Base-by-base conservation (phyloP, 2,329 filamentous ascomycete species). In the Trichophyton rubrum region DNA sequence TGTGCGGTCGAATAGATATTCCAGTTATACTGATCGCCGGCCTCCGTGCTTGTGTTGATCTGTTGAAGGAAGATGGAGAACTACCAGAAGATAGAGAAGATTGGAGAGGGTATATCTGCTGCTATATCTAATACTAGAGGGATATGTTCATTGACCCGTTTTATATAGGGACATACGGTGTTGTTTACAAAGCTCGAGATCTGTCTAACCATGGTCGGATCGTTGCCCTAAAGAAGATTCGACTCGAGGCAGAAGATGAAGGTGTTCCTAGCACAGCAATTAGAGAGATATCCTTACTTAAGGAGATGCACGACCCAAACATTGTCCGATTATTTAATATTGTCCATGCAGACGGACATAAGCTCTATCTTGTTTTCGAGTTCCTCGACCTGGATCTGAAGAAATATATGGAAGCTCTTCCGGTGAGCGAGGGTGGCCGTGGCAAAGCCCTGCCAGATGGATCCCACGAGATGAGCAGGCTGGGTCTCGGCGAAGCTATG, bases 1-100 rank as follows among this genome's bases (percentile, higher is more conserved):
- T 13, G 22, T n/a, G n/a, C 7, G n/a, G 15, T 43, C 40, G 15
- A 43, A 43, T 17, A 43, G 22, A 24, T 24, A 24, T 24, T 24
- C 22, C 22, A 24, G 22, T 24, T 24, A 3, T 24, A 24, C 22
- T 24, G 22, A 24, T 24, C 1, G 2, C 22, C 22, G 22, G 22
- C 2, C 22, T 24, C 22, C 22, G 22, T 3, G 22, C 22, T 43
- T 43, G 40, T 20, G 15, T 43, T n/a, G n/a, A 15, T 43, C 40
- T 43, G 40, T 8, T 20, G 40, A n/a, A 43, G 40, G 40, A 73
- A 63, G 66, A 95, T 96, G 90, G 90, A 96, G 76, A 95, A 95
- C 77, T 96, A 96, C 75, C 89, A 95, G 77, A 95, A 95, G 79
- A 83, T 96, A 70, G 90, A 96, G 79, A 96, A 96, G 81, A 90